Evolutionary conservation across 179 eudicot genomes (phyloP).

Genomic region (Heliamphora pulchella): DNA sequence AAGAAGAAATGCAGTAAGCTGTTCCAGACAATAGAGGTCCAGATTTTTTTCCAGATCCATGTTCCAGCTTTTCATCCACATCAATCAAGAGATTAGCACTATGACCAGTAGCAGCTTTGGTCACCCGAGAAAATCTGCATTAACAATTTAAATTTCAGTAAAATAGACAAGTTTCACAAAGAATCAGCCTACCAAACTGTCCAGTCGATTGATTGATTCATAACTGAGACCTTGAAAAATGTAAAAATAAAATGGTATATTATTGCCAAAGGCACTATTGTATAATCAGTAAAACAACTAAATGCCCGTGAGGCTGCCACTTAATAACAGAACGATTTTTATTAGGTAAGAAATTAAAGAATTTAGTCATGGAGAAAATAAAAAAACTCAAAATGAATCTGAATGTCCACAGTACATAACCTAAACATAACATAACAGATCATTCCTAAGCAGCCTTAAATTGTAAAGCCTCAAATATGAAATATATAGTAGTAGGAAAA

Average conservation of each 20-base stretch:
- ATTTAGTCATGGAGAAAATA: background rate
- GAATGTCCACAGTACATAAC: background rate
- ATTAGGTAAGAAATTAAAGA: background rate
- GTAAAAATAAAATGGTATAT: background rate
- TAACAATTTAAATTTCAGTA: slow-evolving; percentile 13
- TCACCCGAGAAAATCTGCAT: slow-evolving; percentile 38
- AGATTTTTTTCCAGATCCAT: slow-evolving; percentile 38
- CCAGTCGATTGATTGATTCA: background rate
- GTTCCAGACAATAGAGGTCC: slow-evolving; percentile 68
- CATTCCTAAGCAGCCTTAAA: background rate
- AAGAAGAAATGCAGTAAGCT: slow-evolving; percentile 76
- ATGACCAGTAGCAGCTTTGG: slow-evolving; percentile 26
- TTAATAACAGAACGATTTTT: background rate
- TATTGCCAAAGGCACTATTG: background rate
- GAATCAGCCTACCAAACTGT: background rate
- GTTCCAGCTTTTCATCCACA: slow-evolving; percentile 40
- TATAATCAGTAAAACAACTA: background rate
- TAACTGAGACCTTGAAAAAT: background rate
- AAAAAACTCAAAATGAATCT: background rate
- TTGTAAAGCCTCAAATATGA: background rate
- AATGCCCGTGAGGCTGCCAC: background rate
- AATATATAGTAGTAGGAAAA: too few relatives aligned
- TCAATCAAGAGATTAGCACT: slow-evolving; percentile 19
- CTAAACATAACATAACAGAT: background rate
- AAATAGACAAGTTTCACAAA: background rate